Conservation (phyloP, 441 rosid species). For the Raphanus hybrid region DNA sequence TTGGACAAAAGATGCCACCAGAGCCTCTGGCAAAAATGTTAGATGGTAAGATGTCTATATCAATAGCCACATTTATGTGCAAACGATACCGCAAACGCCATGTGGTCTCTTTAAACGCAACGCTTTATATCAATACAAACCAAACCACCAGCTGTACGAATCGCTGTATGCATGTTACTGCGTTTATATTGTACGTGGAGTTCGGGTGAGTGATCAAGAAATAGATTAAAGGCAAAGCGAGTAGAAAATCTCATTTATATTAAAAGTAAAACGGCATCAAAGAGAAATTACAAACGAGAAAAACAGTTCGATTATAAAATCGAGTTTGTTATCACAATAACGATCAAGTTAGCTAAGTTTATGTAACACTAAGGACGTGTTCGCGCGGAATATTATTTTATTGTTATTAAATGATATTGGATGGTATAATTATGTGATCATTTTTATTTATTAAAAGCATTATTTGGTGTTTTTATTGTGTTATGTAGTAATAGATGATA, state of each 20-base stretch:
- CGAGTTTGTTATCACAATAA: too few relatives aligned
- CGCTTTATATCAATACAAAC: conserved; percentile 35
- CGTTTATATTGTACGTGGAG: background rate
- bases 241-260: background rate
- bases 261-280: too few relatives aligned
- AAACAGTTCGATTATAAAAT: too few relatives aligned
- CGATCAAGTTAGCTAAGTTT: too few relatives aligned
- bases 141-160: conserved; percentile 40
- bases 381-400: too few relatives aligned
- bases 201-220: background rate
- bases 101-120: conserved; percentile 46
- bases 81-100: conserved; percentile 42
- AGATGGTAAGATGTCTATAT: conserved; percentile 46
- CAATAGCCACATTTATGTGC: conserved; percentile 40
- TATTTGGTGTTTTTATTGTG: too few relatives aligned
- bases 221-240: background rate
- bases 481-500: too few relatives aligned
- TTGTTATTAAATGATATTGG: too few relatives aligned
- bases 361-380: too few relatives aligned
- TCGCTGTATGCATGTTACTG: conserved; percentile 23
- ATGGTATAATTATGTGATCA: too few relatives aligned
- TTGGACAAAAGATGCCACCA: conserved; percentile 39
- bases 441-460: too few relatives aligned
- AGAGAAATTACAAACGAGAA: too few relatives aligned
- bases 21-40: conserved; percentile 39